Conservation (phyloP, 2,329 filamentous ascomycete genomes). For the Colletotrichum filicis region DNA sequence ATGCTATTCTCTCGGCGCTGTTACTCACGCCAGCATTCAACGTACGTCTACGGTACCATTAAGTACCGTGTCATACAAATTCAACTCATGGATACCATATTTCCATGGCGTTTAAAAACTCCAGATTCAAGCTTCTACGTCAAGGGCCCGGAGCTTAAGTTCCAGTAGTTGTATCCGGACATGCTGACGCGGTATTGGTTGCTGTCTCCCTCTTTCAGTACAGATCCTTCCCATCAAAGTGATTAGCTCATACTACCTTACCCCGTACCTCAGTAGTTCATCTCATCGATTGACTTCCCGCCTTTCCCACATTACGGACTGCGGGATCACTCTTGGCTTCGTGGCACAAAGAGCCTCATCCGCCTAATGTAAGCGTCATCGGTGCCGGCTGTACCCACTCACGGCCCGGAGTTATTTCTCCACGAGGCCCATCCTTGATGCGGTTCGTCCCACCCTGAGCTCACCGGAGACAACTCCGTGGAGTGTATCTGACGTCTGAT, state of each 20-base stretch:
- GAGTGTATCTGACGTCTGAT: constrained; percentile 17
- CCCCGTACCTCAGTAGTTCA: neutral
- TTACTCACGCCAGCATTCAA: no score
- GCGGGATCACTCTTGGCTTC: neutral
- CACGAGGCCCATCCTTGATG: neutral
- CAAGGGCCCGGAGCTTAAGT: constrained; percentile 17
- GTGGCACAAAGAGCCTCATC: neutral
- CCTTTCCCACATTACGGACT: neutral
- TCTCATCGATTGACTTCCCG: neutral
- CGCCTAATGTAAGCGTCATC: constrained; percentile 29
- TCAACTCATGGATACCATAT: neutral
- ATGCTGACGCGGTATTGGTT: neutral
- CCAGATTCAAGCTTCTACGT: neutral
- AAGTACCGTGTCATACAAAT: neutral
- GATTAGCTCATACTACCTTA: neutral
- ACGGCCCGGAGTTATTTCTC: neutral
- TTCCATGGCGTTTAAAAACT: neutral
- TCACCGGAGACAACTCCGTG: constrained; percentile 20
- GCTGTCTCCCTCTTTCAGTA: neutral
- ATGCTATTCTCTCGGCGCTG: neutral
- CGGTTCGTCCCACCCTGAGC: neutral
- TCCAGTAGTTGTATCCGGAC: neutral
- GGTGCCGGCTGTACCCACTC: neutral
- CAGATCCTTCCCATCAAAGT: neutral
- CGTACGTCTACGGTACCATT: neutral